Conservation (phyloP, 768 basidiomycete genomes). For the Dictyophora rubrovolvata region DNA sequence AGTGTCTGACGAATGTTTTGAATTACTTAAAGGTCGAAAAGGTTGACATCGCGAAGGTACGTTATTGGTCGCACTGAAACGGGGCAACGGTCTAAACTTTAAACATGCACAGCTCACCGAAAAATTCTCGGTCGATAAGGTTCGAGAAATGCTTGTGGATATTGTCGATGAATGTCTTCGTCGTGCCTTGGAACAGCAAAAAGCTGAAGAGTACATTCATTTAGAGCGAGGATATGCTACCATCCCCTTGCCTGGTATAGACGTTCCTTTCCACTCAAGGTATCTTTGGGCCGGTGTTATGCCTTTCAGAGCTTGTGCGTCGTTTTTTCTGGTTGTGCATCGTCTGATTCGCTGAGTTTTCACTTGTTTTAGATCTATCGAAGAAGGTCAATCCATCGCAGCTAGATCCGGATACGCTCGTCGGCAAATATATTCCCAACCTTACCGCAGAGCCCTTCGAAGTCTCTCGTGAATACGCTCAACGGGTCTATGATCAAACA, state of each 20-base stretch:
- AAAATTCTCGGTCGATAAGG: slow-evolving; percentile 80
- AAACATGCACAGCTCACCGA: slow-evolving; percentile 57
- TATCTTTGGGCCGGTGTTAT: slow-evolving; percentile 98
- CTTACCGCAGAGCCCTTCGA: slow-evolving; percentile 84
- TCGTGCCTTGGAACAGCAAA: slow-evolving; percentile 67
- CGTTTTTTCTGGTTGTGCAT: neutral
- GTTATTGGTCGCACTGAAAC: neutral
- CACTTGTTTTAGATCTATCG: slow-evolving; percentile 79
- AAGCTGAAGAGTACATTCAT: slow-evolving; percentile 78
- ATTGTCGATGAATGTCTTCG: slow-evolving; percentile 79
- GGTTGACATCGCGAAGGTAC: slow-evolving; percentile 80
- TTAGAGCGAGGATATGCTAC: slow-evolving; percentile 96
- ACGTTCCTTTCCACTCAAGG: slow-evolving; percentile 98
- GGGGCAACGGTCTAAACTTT: neutral
- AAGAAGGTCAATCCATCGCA: slow-evolving; percentile 94
- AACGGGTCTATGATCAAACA: slow-evolving; percentile 94
- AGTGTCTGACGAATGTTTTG: slow-evolving; percentile 90
- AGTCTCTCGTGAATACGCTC: slow-evolving; percentile 77
- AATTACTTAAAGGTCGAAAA: slow-evolving; percentile 96
- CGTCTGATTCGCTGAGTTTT: slow-evolving; percentile 5
- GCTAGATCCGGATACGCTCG: slow-evolving; percentile 88
- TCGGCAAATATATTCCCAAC: slow-evolving; percentile 96
- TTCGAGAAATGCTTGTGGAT: slow-evolving; percentile 90
- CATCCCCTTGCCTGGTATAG: slow-evolving; percentile 91
- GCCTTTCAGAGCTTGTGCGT: slow-evolving; percentile 92